These are phyloP conservation scores for Ustilago curta DNA, from an alignment of 1,284 basidiomycete species.

Conservation along the genomic window DNA sequence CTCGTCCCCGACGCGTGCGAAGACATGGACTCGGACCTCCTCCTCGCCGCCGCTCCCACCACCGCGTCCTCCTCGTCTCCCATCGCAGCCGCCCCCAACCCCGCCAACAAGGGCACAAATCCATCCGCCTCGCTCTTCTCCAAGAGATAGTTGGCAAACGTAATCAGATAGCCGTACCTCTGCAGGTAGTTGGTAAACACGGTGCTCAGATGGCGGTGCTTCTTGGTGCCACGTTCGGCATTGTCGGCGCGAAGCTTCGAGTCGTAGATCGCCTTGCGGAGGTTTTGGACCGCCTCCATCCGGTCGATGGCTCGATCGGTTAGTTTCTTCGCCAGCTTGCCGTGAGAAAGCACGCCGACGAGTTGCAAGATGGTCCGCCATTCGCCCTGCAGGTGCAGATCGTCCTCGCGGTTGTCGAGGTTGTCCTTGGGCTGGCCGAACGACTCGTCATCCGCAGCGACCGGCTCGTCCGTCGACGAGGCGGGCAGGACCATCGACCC, in stretches of 20 bases:
- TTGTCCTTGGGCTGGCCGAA: constrained; percentile 49
- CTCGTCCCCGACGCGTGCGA: constrained; percentile 25
- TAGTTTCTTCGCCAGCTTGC: constrained; percentile 91
- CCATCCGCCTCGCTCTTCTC: constrained; percentile 74
- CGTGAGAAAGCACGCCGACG: constrained; percentile 88
- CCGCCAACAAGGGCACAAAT: constrained; percentile 25
- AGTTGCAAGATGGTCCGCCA: constrained; percentile 97
- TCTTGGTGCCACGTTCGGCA: constrained; percentile 58
- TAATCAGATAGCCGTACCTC: constrained; percentile 84
- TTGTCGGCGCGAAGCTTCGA: constrained; percentile 63
- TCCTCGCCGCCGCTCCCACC: not conserved
- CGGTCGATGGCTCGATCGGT: constrained; percentile 75
- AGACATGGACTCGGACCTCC: constrained; percentile 30
- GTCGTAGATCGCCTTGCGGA: constrained; percentile 67
- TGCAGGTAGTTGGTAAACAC: constrained; percentile 66
- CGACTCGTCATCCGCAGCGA: constrained; percentile 25
- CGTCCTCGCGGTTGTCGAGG: constrained; percentile 67
- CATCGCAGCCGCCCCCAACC: constrained; percentile 30
- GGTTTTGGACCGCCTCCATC: constrained; percentile 68
- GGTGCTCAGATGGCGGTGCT: constrained; percentile 50
- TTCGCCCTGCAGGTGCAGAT: constrained; percentile 77
- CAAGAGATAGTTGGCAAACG: constrained; percentile 93
- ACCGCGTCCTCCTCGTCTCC: constrained; percentile 3
- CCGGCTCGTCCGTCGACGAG: constrained; percentile 1
- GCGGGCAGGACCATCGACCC: constrained; percentile 29